Evolutionary conservation across 2,329 filamentous ascomycete genomes (phyloP).

Genomic region (Alternaria metachromatica): DNA sequence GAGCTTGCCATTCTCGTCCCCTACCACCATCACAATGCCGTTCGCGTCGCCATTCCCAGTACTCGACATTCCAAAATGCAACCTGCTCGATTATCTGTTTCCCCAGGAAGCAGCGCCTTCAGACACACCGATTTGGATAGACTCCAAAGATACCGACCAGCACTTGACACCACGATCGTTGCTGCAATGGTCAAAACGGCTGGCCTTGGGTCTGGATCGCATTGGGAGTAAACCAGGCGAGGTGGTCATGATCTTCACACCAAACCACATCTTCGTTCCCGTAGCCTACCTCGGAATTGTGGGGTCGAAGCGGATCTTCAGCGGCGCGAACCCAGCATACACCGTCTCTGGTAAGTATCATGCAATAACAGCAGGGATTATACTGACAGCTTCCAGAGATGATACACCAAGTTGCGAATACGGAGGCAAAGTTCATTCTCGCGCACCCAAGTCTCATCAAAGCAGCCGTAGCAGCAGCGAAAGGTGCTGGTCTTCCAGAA

Average conservation of each 20-base stretch:
- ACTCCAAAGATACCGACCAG: conserved; percentile 53
- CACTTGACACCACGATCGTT: conserved; percentile 55
- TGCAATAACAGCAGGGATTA: neutral
- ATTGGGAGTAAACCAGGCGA: conserved; percentile 56
- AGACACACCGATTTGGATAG: conserved; percentile 59
- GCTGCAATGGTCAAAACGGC: conserved; percentile 58
- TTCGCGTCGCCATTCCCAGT: conserved; percentile 53
- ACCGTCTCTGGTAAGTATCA: conserved; percentile 53
- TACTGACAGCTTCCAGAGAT: conserved; percentile 36
- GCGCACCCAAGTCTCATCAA: conserved; percentile 39
- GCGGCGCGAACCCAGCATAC: conserved; percentile 61
- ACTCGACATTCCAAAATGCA: conserved; percentile 56
- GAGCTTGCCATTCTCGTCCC: neutral
- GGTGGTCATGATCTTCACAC: conserved; percentile 60
- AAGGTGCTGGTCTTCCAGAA: conserved; percentile 36
- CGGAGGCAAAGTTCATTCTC: conserved; percentile 41
- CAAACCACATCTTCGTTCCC: conserved; percentile 62
- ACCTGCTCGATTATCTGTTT: conserved; percentile 47
- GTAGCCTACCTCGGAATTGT: conserved; percentile 60
- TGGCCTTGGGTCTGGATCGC: conserved; percentile 56
- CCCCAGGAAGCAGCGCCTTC: conserved; percentile 36
- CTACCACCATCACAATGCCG: conserved; percentile 42
- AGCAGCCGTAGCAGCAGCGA: conserved; percentile 38
- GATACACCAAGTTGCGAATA: conserved; percentile 44
- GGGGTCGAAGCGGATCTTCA: conserved; percentile 60